Evolutionary conservation across 345 rosid genomes (phyloP).

Genomic region (Arabis alpina): DNA sequence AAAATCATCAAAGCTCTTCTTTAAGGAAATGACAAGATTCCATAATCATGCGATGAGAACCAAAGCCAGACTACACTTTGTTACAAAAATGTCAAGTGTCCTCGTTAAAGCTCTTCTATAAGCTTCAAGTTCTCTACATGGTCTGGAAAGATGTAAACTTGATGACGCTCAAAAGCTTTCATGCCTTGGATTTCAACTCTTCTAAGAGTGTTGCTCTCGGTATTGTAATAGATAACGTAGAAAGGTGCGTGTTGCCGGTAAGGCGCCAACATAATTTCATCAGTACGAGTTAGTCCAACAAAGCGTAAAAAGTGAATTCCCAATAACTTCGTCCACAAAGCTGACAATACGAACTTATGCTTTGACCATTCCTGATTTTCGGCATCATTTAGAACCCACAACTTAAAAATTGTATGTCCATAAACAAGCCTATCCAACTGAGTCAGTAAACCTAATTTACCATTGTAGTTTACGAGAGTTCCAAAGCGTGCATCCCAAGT

Average conservation of each 20-base stretch:
- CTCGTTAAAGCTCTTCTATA: not conserved
- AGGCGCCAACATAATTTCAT: not conserved
- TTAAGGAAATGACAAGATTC: too few species aligned
- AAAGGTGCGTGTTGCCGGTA: fast-evolving
- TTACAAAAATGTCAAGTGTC: too few species aligned
- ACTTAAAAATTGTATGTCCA: not conserved
- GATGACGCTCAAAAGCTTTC: not conserved
- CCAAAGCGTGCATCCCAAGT: too few species aligned
- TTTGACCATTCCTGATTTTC: not conserved
- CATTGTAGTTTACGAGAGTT: slow-evolving; percentile 1
- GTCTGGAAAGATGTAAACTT: not conserved
- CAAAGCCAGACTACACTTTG: too few species aligned
- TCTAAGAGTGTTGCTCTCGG: not conserved
- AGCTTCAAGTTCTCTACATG: not conserved
- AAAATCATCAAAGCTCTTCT: too few species aligned
- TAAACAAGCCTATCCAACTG: too few species aligned
- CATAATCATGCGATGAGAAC: too few species aligned
- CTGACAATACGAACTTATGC: not conserved
- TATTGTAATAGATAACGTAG: not conserved
- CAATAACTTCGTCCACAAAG: not conserved
- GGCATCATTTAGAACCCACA: slow-evolving; percentile 1
- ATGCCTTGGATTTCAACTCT: not conserved
- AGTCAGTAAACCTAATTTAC: not conserved
- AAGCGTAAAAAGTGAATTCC: not conserved
- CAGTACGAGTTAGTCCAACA: not conserved